Evolutionary conservation across 2,329 filamentous ascomycete species (phyloP), one percentile per base, ranked within the genome.

Genomic region (Hymenotorrendiella dingleyae): DNA sequence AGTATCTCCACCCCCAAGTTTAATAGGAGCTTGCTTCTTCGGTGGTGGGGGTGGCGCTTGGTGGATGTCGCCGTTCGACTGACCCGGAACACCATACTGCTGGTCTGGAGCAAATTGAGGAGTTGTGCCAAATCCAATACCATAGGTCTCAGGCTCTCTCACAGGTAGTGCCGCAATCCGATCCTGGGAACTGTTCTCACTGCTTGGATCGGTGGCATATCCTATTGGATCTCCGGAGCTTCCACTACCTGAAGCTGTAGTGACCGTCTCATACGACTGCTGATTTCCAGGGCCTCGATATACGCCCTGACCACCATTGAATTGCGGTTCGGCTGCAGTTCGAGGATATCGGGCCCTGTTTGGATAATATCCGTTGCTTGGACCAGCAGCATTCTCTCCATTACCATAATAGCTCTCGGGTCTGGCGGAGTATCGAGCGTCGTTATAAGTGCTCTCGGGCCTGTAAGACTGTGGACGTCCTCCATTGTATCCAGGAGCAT

Each of bases 141-240:
- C 83, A 55, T 86, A 86, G 49, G 73, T 75, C 41, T 84, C 82
- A 6, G 73, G 72, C 36, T 80, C 74, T 20, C 71, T 74, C 55
- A 33, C 35, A 26, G 71, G 67, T 4, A 71, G 69, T 39, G 80
- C 75, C 45, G 72, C 68, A 19, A 81, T 70, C 48, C 87, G 82
- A 60, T 95, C 87, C 54, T 94, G 78, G 2, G 88, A 94, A 67
- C 87, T 94, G 67, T 94, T 94, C 60, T 95, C 86, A 60, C 89
- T 95, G 67, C 86, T 68, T 30, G 86, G 90, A 60, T 95, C 89
- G 46, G 88, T 94, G 52, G 83, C 82, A 63, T 93, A 90, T 43
- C 81, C 82, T 59, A 78, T 82, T 10, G 81, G 81, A 45, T 95
- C 89, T 41, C 70, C 80, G 50, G 82, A 79, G 54, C 78, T 84